Evolutionary conservation across 257 asterid species (phyloP), one percentile per base, ranked within the genome.

Genomic region (Asclepias syriaca): DNA sequence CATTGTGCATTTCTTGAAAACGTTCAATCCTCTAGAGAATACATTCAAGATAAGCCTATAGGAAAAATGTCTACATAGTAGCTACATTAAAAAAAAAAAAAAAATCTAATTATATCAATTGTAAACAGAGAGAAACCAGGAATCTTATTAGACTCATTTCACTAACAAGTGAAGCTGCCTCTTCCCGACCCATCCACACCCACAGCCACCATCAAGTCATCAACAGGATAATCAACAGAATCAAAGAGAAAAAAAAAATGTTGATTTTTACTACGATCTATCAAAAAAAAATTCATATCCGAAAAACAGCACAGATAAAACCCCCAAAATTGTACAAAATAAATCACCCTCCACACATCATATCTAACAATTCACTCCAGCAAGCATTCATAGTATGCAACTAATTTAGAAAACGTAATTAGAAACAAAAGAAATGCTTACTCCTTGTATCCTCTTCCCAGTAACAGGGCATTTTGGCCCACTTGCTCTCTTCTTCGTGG

Each of bases 401-500:
- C 19, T 32, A 64, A 2, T 22, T 6, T 58, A 12, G 2, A 48
- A 51, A 43, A 75, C 10, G 53, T 8, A 55, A 16, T n/a, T 8
- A 9, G 48, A 48, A 21, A 54, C 15, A 3, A 21, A 1, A 7
- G 46, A 6, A 50, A 54, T n/a, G 60, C 81, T 59, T 84, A 89
- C 94, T 87, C 96, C 96, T 80, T 89, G 96, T 72, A 89, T 89
- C 83, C 92, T 84, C 89, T 89, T 87, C 13, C 96, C 92, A 71
- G 96, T 89, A 39, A 89, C 96, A 46, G 96, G 91, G 82, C 96
- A 89, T 68, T 87, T 89, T 16, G 96, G 93, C 19, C 96, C 96
- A 72, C 88, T 86, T 0, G 96, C 96, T 73, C 94, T 83, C 86
- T 89, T 89, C 86, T 89, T 87, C 0, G 94, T 89, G 72, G 72